Evolutionary conservation across 768 basidiomycete species (phyloP), one percentile per base, ranked within the genome.

Genomic region (Psilocybe subaeruginosa): DNA sequence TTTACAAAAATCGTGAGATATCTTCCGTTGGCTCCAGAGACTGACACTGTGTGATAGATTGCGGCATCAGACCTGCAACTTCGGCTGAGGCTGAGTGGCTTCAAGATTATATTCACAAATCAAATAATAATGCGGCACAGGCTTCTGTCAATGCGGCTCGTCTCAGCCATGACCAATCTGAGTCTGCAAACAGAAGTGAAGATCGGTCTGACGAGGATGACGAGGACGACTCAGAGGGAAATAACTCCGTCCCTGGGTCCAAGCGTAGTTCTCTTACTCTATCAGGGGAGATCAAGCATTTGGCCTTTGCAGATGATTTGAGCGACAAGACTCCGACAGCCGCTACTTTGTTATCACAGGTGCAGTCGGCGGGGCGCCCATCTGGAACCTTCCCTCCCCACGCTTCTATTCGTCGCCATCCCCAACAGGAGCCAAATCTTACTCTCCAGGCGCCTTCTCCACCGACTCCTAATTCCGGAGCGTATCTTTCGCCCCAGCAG

Each of bases 21-120:
- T 62, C 68, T 63, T 67, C 52, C 63, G 41, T 45, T 64, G 71
- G 68, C 70, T 66, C 14, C 37, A 39, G 14, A 43, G 27, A 57
- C 56, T 61, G 27, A 64, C 56, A 43, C 54, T 30, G 48, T 51
- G 14, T 68, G 69, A 71, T 76, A 91, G 93, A 95, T 84, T 95
- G 93, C 78, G 93, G 93, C 67, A 95, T 95, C 69, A 88, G 93
- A 68, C 93, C 93, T 57, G 91, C 92, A n/a, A 94, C 92, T 33
- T 87, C 91, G 64, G 87, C 92, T 39, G 93, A 95, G 79, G 92
- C 92, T 64, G 93, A 95, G 76, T 95, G 92, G 84, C 84, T 95
- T 27, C 93, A 94, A 72, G 93, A 94, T 66, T 95, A 93, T 74
- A 91, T 94, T 65, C 91, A 92, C 68, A 93, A 92, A 72, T 91